phyloP scores from a whole-genome alignment of 2,329 filamentous ascomycete genomes.

The Macrophomina tecta region DNA sequence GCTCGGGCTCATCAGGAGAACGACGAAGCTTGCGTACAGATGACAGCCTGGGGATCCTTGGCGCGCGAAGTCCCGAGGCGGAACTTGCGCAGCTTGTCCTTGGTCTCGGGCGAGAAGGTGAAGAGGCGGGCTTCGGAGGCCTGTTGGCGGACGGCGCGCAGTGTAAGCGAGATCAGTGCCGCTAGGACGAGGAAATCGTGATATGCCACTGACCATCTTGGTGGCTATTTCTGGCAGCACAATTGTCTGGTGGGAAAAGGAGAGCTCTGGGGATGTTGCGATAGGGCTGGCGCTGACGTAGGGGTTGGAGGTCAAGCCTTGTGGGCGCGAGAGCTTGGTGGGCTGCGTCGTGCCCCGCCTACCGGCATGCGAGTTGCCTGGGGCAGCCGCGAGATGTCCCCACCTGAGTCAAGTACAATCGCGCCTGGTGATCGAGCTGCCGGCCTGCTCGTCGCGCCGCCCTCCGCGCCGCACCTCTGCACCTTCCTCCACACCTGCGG shows the following conservation, averaged over 20 bases:
- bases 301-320: constrained; percentile 15
- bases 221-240: constrained; percentile 18
- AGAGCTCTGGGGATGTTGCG: constrained; percentile 5
- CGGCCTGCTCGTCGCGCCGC: not conserved
- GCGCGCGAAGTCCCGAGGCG: constrained; percentile 87
- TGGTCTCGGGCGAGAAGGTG: constrained; percentile 89
- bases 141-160: constrained; percentile 36
- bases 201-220: constrained; percentile 27
- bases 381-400: not conserved
- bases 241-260: not conserved
- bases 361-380: constrained; percentile 5
- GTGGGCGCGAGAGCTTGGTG: constrained; percentile 11
- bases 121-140: constrained; percentile 88
- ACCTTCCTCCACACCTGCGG: constrained; percentile 1
- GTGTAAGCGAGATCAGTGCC: constrained; percentile 22
- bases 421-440: constrained; percentile 16
- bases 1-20: constrained; percentile 21
- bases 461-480: not conserved
- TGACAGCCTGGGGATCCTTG: constrained; percentile 85
- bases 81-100: constrained; percentile 91
- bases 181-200: constrained; percentile 24
- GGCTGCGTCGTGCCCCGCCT: constrained; percentile 4
- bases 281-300: constrained; percentile 23
- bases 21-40: constrained; percentile 69
- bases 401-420: not conserved